Evolutionary conservation across 2,329 filamentous ascomycete genomes (phyloP).

Genomic region (Calonectria honghensis): DNA sequence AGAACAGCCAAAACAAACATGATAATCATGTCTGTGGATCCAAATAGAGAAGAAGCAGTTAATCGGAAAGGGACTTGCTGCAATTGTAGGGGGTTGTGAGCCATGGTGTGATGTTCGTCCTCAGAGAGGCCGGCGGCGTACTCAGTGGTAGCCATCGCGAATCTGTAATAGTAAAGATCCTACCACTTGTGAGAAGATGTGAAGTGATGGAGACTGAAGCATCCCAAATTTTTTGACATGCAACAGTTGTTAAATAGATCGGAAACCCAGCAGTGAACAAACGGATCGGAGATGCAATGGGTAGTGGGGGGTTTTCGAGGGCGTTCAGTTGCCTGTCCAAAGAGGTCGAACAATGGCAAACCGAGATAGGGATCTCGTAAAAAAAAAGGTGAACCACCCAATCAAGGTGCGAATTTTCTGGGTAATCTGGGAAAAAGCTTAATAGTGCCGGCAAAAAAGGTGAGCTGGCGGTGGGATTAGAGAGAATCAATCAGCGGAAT

Average conservation of each 20-base stretch:
- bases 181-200: background rate
- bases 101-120: background rate
- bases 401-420: background rate
- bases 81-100: background rate
- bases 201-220: background rate
- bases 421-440: constrained; percentile 31
- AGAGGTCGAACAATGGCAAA: constrained; percentile 20
- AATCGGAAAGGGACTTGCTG: background rate
- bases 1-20: constrained; percentile 48
- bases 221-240: background rate
- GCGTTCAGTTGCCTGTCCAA: background rate
- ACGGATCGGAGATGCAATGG: constrained; percentile 8
- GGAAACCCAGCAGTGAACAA: background rate
- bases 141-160: constrained; percentile 1
- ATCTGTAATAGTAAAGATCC: background rate
- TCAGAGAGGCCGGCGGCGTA: background rate
- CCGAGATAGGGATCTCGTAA: background rate
- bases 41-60: constrained; percentile 8
- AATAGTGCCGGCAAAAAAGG: background rate
- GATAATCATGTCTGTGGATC: constrained; percentile 42
- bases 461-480: background rate
- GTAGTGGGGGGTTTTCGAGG: background rate
- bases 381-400: background rate
- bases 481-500: background rate
- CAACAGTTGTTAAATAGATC: no score